A percentile compares a stretch with the other conserved stretches of the same genome.
These are phyloP conservation scores for Gossypium thurberi DNA, from an alignment of 345 rosid genomes.

Conservation along the genomic window DNA sequence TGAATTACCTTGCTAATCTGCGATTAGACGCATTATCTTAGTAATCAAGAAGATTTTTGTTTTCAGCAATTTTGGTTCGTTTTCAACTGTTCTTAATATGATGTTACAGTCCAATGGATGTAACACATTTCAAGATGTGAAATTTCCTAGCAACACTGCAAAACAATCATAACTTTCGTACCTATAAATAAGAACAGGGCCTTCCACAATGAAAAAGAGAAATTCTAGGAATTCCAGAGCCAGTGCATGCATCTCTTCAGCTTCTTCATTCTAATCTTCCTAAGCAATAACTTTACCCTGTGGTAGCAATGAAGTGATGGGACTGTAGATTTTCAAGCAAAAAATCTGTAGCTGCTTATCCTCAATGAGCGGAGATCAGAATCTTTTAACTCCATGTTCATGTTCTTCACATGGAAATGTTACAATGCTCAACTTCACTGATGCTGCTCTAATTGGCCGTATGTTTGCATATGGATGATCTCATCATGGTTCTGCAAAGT, in stretches of 20 bases:
- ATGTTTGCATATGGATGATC: constrained; percentile 38
- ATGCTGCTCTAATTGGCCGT: constrained; percentile 40
- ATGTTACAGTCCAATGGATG: no score
- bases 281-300: neutral
- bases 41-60: no score
- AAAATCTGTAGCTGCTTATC: constrained; percentile 48
- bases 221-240: no score
- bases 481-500: constrained; percentile 36
- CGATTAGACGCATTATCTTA: no score
- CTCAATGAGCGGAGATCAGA: constrained; percentile 41
- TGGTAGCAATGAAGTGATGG: neutral
- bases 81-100: no score
- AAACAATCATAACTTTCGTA: no score
- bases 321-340: constrained; percentile 51
- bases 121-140: no score
- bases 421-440: constrained; percentile 35
- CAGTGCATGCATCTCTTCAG: neutral
- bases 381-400: constrained; percentile 39
- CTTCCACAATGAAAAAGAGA: no score
- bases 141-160: no score
- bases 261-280: neutral
- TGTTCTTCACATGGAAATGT: constrained; percentile 47
- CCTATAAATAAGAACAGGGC: no score
- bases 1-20: no score
- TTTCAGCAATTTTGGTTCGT: no score